A percentile compares a stretch with the other conserved stretches of the same genome.
Conservation (phyloP, 768 basidiomycete species). For the Termitomyces sp. region DNA sequence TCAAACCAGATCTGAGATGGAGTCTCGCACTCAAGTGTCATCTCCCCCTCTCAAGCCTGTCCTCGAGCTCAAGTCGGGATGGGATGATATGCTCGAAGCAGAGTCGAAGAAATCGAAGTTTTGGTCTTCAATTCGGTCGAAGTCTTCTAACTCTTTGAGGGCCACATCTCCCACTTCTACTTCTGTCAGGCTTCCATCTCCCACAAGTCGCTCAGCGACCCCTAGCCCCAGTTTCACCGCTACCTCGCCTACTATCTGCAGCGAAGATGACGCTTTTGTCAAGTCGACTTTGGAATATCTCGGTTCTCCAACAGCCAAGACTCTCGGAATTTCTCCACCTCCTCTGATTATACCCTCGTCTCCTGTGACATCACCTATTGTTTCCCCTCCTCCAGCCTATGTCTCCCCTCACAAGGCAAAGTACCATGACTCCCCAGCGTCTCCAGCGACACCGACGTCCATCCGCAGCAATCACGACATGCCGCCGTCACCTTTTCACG, state of each 20-base stretch:
- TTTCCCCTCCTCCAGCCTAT: conserved; percentile 16
- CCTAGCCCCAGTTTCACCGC: conserved; percentile 21
- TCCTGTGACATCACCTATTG: conserved; percentile 8
- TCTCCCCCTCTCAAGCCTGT: conserved; percentile 20
- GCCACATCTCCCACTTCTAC: conserved; percentile 14
- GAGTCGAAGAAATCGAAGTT: conserved; percentile 24
- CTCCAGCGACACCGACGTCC: conserved; percentile 12
- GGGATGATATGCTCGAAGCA: conserved; percentile 39
- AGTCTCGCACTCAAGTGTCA: conserved; percentile 15
- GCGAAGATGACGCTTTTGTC: conserved; percentile 36
- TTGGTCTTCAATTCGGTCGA: conserved; percentile 11
- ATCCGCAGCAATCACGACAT: conserved; percentile 4
- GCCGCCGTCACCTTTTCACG: conserved; percentile 16
- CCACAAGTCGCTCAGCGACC: conserved; percentile 21
- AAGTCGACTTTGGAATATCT: conserved; percentile 39
- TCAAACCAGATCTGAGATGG: conserved; percentile 6
- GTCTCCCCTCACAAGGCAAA: conserved; percentile 10
- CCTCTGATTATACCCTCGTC: conserved; percentile 6
- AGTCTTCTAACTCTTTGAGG: conserved; percentile 15
- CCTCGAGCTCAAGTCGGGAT: conserved; percentile 40
- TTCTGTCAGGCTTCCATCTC: conserved; percentile 13
- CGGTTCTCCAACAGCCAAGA: conserved; percentile 36
- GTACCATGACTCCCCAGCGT: conserved; percentile 3
- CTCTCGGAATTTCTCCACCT: conserved; percentile 32
- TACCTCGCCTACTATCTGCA: conserved; percentile 5